Conservation (phyloP, 2,329 filamentous ascomycete species). For the Arthroderma uncinatum region DNA sequence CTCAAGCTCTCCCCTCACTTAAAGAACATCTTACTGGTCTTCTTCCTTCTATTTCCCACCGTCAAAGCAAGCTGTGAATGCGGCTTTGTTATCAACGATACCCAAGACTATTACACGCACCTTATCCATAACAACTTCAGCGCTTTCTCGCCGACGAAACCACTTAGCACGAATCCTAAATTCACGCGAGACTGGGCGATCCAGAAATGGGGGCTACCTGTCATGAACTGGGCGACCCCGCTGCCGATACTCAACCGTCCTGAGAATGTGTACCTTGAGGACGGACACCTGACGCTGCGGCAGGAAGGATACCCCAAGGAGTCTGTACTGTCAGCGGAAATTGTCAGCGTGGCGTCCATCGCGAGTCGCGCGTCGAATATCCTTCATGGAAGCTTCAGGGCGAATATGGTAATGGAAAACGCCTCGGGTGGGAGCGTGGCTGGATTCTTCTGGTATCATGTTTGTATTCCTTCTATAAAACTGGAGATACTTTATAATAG, state of each 20-base stretch:
- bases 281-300: slow-evolving; percentile 18
- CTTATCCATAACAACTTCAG: slow-evolving; percentile 20
- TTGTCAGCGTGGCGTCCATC: slow-evolving; percentile 21
- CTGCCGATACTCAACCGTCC: slow-evolving; percentile 18
- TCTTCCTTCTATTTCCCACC: neutral
- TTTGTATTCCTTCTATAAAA: slow-evolving; percentile 11
- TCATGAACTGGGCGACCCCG: slow-evolving; percentile 17
- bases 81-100: slow-evolving; percentile 15
- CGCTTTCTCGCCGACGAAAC: slow-evolving; percentile 14
- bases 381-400: slow-evolving; percentile 21
- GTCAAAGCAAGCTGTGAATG: slow-evolving; percentile 15
- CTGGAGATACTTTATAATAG: neutral
- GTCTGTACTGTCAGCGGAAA: slow-evolving; percentile 13
- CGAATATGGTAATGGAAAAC: slow-evolving; percentile 20
- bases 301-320: slow-evolving; percentile 19
- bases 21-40: neutral
- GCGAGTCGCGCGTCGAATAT: slow-evolving; percentile 18
- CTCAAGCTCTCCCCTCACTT: neutral
- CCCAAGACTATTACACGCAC: slow-evolving; percentile 20
- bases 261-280: slow-evolving; percentile 20
- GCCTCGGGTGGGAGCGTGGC: slow-evolving; percentile 20
- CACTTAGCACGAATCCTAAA: slow-evolving; percentile 14
- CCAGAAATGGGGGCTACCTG: slow-evolving; percentile 20
- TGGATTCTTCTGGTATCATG: slow-evolving; percentile 25
- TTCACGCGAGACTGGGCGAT: slow-evolving; percentile 21